phyloP scores from a whole-genome alignment of 208 protist genomes.

The Trypanosoma rangeli region DNA sequence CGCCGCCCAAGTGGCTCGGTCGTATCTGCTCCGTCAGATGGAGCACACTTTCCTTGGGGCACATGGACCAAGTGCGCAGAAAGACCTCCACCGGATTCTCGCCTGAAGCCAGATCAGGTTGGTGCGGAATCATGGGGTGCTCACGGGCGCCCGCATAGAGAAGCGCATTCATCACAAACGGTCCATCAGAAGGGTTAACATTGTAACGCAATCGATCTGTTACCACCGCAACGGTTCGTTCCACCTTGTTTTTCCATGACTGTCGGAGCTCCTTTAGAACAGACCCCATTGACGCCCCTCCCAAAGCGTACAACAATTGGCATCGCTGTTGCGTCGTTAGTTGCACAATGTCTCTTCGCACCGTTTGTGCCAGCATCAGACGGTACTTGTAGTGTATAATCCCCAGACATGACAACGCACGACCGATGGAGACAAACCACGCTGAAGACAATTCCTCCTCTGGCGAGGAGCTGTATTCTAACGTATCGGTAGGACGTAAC shows the following conservation, averaged over 20 bases:
- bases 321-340: slow-evolving; percentile 66
- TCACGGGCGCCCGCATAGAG: slow-evolving; percentile 60
- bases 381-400: slow-evolving; percentile 80
- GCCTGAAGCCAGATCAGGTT: slow-evolving; percentile 19
- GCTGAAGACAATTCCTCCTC: slow-evolving; percentile 43
- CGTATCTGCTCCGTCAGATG: slow-evolving; percentile 77
- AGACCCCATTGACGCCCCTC: slow-evolving; percentile 33
- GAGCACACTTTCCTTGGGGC: slow-evolving; percentile 74
- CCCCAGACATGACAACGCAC: slow-evolving; percentile 72
- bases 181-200: slow-evolving; percentile 64
- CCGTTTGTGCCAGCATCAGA: slow-evolving; percentile 66
- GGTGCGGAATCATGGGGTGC: slow-evolving; percentile 69
- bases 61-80: slow-evolving; percentile 66
- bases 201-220: slow-evolving; percentile 54
- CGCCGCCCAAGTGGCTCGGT: slow-evolving; percentile 51
- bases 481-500: slow-evolving; percentile 46
- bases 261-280: slow-evolving; percentile 49
- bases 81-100: slow-evolving; percentile 83
- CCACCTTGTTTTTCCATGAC: slow-evolving; percentile 67
- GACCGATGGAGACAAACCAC: slow-evolving; percentile 84
- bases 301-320: slow-evolving; percentile 81
- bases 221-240: slow-evolving; percentile 43
- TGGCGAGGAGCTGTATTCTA: slow-evolving; percentile 26
- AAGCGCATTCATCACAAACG: slow-evolving; percentile 79
- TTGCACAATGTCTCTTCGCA: slow-evolving; percentile 43